Base-by-base conservation (phyloP, 257 asterid genomes). In the Prunella vulgaris region DNA sequence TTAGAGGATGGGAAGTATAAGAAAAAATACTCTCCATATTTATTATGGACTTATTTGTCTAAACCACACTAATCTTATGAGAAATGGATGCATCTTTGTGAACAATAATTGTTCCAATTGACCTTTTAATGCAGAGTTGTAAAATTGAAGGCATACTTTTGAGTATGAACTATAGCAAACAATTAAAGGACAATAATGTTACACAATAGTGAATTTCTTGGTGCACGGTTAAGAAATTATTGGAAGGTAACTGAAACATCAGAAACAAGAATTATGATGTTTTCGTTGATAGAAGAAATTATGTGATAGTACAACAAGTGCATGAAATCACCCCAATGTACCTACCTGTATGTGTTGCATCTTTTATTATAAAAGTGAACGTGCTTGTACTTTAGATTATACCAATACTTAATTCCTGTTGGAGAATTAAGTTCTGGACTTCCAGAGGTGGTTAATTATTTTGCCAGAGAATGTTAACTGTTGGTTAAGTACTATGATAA, bases 301-400 rank as follows among this genome's bases (percentile, higher is more conserved):
- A 35, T 53, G 64, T 54, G 51, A 67, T 21, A 20, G 13, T 28
- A 8, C 60, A 66, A 48, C 7, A 33, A 42, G 60, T 15, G 58
- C 63, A 58, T 60, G 18, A 5, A 13, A 42, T 7, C 40, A 30
- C 10, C 33, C 25, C 20, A 32, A 46, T 12, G 20, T 33, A 54
- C 32, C 58, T 21, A 66, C 42, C 65, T 73, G 52, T 30, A 9
- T n/a, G 38, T 64, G 33, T 58, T 69, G 54, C 20, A 72, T 65
- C 32, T 63, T 28, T 53, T 59, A 63, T 15, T 72, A 18, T 22
- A 57, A n/a, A n/a, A 32, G n/a, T 10, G 33, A 7, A 21, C 4
- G 4, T 60, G 17, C 66, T 44, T 60, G 8, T 10, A n/a, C 10
- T 38, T 42, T 49, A 60, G 42, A 60, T 61, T 15, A 64, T 14